Percentiles rank a stretch among this genome's conserved stretches.
These are phyloP conservation scores for Penicillium nordicum DNA, from an alignment of 2,329 filamentous ascomycete genomes.

Conservation along the genomic window DNA sequence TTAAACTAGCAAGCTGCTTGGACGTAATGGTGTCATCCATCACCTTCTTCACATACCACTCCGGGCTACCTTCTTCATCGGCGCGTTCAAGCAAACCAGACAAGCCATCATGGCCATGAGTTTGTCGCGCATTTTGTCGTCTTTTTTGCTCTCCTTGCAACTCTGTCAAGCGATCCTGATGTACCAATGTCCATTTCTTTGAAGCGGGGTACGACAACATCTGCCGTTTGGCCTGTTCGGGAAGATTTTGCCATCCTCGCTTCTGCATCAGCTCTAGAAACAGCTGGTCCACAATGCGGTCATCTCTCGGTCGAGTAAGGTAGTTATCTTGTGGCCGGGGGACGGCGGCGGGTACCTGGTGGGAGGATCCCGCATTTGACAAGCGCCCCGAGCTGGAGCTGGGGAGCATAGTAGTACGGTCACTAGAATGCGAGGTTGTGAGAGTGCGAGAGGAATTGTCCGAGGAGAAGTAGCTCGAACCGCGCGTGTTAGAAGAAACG, in stretches of 20 bases:
- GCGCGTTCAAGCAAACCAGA: slow-evolving; percentile 70
- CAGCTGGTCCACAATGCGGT: slow-evolving; percentile 81
- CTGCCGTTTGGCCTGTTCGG: slow-evolving; percentile 88
- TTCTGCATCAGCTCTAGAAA: slow-evolving; percentile 95
- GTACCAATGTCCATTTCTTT: slow-evolving; percentile 97
- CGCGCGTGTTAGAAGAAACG: slow-evolving; percentile 57
- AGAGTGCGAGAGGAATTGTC: slow-evolving; percentile 48
- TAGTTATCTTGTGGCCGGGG: slow-evolving; percentile 34
- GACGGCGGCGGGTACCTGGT: slow-evolving; percentile 32
- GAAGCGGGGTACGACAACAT: slow-evolving; percentile 92
- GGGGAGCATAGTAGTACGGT: slow-evolving; percentile 31
- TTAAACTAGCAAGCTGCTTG: slow-evolving; percentile 87
- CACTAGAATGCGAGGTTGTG: slow-evolving; percentile 36
- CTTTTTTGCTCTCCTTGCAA: slow-evolving; percentile 93
- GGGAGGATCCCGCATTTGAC: slow-evolving; percentile 30
- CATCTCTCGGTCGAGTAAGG: slow-evolving; percentile 48
- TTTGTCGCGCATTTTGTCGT: slow-evolving; percentile 66
- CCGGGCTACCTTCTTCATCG: slow-evolving; percentile 91
- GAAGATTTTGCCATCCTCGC: slow-evolving; percentile 93
- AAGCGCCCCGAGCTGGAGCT: slow-evolving; percentile 28
- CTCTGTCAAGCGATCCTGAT: slow-evolving; percentile 91
- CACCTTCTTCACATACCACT: slow-evolving; percentile 96
- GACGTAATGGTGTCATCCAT: slow-evolving; percentile 92
- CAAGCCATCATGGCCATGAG: slow-evolving; percentile 62
- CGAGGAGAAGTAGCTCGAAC: slow-evolving; percentile 56